Conservation (phyloP, 2,329 filamentous ascomycete species). For the Phoma sp. region DNA sequence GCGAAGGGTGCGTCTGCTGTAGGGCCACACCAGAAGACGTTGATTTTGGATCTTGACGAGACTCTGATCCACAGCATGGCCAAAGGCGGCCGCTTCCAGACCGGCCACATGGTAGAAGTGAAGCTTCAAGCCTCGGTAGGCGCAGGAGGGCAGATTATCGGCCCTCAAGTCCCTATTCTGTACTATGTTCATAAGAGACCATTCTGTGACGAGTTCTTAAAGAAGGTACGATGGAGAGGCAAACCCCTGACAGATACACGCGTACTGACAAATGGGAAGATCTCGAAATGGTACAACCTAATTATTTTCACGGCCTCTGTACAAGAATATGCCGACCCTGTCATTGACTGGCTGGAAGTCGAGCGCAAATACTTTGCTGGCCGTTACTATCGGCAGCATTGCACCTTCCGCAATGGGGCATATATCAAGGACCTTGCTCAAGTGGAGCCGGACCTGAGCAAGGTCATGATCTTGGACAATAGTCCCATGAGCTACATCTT, state of each 20-base stretch:
- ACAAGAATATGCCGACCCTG: constrained; percentile 97
- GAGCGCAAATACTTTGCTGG: constrained; percentile 96
- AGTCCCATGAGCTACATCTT: constrained; percentile 98
- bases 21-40: constrained; percentile 73
- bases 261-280: constrained; percentile 53
- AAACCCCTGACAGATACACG: neutral
- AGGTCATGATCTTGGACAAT: constrained; percentile 98
- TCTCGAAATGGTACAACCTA: constrained; percentile 98
- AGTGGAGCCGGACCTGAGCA: constrained; percentile 94
- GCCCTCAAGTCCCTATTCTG: constrained; percentile 91
- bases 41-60: constrained; percentile 95
- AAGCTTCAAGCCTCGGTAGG: constrained; percentile 77
- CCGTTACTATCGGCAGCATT: constrained; percentile 95
- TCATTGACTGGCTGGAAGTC: constrained; percentile 97
- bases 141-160: constrained; percentile 69
- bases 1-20: constrained; percentile 41
- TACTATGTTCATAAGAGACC: constrained; percentile 99
- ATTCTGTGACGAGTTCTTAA: constrained; percentile 94
- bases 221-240: constrained; percentile 63
- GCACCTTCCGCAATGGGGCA: constrained; percentile 90
- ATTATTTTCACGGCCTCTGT: constrained; percentile 97
- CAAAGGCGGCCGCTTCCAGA: constrained; percentile 93
- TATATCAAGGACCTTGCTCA: constrained; percentile 98
- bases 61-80: constrained; percentile 98
- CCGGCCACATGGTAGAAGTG: constrained; percentile 98